These are phyloP conservation scores for Aegle marmelos DNA, from an alignment of 345 rosid species.

Conservation along the genomic window DNA sequence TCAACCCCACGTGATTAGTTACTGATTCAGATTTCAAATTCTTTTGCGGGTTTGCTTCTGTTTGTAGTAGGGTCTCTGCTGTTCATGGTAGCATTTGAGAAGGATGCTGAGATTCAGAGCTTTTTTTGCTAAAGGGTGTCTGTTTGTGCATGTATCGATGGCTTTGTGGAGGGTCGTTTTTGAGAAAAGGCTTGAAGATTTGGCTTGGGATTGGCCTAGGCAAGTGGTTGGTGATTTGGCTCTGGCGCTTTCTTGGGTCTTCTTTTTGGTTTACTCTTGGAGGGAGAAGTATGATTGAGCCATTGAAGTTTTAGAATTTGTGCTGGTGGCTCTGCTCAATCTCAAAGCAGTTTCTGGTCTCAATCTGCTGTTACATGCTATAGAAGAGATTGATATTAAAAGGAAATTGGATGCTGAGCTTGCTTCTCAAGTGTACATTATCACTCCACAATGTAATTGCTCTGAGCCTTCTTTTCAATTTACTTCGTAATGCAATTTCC, in stretches of 20 bases:
- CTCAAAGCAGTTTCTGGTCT: not conserved
- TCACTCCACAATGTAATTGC: not conserved
- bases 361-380: not conserved
- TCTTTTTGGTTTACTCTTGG: slow-evolving; percentile 34
- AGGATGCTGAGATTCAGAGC: slow-evolving; percentile 31
- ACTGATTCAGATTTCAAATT: slow-evolving; percentile 38
- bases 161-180: slow-evolving; percentile 42
- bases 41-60: slow-evolving; percentile 43
- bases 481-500: not conserved
- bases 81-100: slow-evolving; percentile 44
- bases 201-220: slow-evolving; percentile 46
- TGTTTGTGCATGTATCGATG: slow-evolving; percentile 32
- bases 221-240: slow-evolving; percentile 37
- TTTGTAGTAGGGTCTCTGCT: slow-evolving; percentile 30
- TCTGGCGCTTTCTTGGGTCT: slow-evolving; percentile 43
- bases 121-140: slow-evolving; percentile 44
- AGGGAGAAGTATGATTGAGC: slow-evolving; percentile 38
- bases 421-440: not conserved
- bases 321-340: not conserved
- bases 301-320: not conserved
- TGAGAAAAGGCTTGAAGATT: slow-evolving; percentile 42
- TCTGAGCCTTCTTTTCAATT: not conserved
- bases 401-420: not conserved
- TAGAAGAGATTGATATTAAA: not conserved
- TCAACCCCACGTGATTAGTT: slow-evolving; percentile 43